Evolutionary conservation across 23 red algal species (phyloP).

Genomic region (Gracilaria vermiculophylla): DNA sequence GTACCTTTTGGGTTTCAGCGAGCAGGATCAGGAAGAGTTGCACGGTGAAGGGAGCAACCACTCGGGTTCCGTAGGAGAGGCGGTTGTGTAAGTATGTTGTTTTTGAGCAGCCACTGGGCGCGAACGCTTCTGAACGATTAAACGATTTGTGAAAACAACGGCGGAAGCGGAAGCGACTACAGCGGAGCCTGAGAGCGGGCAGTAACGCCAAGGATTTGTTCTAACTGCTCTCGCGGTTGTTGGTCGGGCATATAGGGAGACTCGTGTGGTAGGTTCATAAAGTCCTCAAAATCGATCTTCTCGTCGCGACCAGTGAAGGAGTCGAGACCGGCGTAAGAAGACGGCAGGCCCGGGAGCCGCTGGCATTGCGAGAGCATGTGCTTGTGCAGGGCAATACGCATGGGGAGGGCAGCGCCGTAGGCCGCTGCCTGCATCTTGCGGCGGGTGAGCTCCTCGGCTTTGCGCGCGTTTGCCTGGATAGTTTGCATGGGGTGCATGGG

Average conservation of each 20-base stretch:
- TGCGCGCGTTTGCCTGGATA: background rate
- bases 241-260: constrained; percentile 20
- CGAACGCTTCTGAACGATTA: background rate
- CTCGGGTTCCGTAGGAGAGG: background rate
- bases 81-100: background rate
- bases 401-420: constrained; percentile 65
- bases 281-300: constrained; percentile 79
- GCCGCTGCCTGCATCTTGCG: constrained; percentile 67
- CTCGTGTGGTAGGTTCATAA: constrained; percentile 43
- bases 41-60: constrained; percentile 39
- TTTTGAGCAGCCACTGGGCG: background rate
- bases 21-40: constrained; percentile 85
- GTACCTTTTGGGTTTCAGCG: constrained; percentile 92
- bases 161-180: background rate
- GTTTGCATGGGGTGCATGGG: constrained; percentile 24
- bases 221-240: constrained; percentile 35
- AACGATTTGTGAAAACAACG: background rate
- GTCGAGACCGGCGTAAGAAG: constrained; percentile 67
- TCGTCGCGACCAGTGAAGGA: constrained; percentile 61
- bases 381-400: constrained; percentile 65
- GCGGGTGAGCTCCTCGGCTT: constrained; percentile 13
- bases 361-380: constrained; percentile 79
- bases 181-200: background rate
- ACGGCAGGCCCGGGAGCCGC: constrained; percentile 62
- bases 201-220: constrained; percentile 15